Evolutionary conservation across 2,329 filamentous ascomycete genomes (phyloP).

Genomic region (Rachicladosporium sp.): DNA sequence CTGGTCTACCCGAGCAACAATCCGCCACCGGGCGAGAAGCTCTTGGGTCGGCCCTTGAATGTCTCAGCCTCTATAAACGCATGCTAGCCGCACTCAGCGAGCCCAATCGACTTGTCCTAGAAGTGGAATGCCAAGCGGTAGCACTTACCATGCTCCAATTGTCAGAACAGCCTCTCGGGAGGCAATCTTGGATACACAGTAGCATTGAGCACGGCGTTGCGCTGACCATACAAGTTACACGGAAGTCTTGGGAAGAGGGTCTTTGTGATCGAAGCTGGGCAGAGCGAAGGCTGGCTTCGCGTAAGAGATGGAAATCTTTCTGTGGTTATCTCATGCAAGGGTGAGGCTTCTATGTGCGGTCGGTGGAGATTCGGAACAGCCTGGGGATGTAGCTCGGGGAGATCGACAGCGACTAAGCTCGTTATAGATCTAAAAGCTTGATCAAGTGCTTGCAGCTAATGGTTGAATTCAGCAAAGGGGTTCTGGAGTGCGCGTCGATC

Average conservation of each 20-base stretch:
- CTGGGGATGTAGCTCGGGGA: too few species aligned
- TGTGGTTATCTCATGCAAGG: too few species aligned
- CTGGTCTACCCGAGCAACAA: conserved; percentile 6
- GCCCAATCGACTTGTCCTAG: conserved; percentile 13
- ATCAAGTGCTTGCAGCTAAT: too few species aligned
- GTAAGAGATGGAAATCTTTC: too few species aligned
- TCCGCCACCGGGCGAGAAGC: conserved; percentile 11
- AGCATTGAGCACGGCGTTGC: conserved; percentile 14
- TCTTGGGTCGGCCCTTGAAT: conserved; percentile 13
- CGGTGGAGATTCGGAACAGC: too few species aligned
- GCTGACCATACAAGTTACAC: conserved; percentile 9
- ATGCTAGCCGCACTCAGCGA: conserved; percentile 9
- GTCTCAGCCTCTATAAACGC: conserved; percentile 12
- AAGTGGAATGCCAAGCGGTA: conserved; percentile 18
- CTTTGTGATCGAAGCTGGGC: neutral
- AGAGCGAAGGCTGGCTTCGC: conserved; percentile 1
- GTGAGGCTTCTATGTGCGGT: too few species aligned
- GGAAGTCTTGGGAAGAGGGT: conserved; percentile 10
- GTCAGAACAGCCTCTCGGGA: conserved; percentile 12
- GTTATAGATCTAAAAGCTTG: too few species aligned
- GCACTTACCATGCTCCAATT: conserved; percentile 18
- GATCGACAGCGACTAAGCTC: too few species aligned
- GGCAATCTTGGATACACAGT: conserved; percentile 17
- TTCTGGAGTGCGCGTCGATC: too few species aligned
- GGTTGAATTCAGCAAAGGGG: too few species aligned